Percentiles rank a stretch among this genome's conserved stretches.
phyloP scores from a whole-genome alignment of 1,284 basidiomycete genomes.

The Coniferiporia sulphurascens region DNA sequence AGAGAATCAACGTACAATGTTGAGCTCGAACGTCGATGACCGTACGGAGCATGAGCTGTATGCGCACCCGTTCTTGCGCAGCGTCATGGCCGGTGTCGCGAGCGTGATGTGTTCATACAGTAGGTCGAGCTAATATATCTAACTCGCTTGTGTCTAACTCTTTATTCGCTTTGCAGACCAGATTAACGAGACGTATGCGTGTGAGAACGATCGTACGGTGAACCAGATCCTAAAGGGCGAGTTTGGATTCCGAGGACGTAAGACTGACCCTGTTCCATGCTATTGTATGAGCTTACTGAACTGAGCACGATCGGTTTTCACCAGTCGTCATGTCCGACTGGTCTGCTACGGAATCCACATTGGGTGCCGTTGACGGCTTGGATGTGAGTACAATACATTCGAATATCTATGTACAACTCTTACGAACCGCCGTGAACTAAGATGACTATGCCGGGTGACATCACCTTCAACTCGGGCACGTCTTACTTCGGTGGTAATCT shows the following conservation, averaged over 20 bases:
- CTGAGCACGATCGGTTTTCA: neutral
- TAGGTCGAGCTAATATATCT: slow-evolving; percentile 24
- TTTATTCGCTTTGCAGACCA: slow-evolving; percentile 34
- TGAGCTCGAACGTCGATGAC: slow-evolving; percentile 70
- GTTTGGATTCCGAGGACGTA: slow-evolving; percentile 75
- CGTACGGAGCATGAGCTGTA: slow-evolving; percentile 74
- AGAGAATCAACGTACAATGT: slow-evolving; percentile 51
- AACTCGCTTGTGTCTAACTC: neutral
- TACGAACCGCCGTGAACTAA: slow-evolving; percentile 22
- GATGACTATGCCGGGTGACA: slow-evolving; percentile 37
- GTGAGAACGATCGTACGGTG: slow-evolving; percentile 70
- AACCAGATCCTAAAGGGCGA: slow-evolving; percentile 79
- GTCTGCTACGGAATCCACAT: slow-evolving; percentile 52
- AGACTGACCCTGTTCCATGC: neutral
- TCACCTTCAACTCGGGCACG: slow-evolving; percentile 44
- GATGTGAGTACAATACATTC: slow-evolving; percentile 40
- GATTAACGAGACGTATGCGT: slow-evolving; percentile 76
- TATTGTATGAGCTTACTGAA: neutral
- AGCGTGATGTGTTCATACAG: slow-evolving; percentile 77
- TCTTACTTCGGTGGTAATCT: slow-evolving; percentile 61
- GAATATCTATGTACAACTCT: too few relatives aligned
- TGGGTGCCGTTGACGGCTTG: slow-evolving; percentile 60
- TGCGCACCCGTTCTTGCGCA: slow-evolving; percentile 66
- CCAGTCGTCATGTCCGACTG: slow-evolving; percentile 65
- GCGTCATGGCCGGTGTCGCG: slow-evolving; percentile 72